Base-by-base conservation (phyloP, 179 eudicot species). In the Gypsophila paniculata region DNA sequence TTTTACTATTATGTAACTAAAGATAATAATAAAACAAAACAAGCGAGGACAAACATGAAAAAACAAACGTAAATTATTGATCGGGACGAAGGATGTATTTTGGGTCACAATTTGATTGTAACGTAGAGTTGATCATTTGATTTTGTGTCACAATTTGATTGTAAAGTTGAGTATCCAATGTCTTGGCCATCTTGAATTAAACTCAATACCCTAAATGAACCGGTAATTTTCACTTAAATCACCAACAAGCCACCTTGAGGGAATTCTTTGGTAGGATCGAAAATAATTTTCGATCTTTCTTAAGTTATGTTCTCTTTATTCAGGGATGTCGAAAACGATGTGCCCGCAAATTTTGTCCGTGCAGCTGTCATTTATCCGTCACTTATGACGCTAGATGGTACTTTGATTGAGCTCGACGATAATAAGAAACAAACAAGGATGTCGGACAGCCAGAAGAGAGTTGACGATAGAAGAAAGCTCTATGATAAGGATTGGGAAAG, bases 361-460 rank as follows among this genome's bases (percentile, higher is more conserved):
- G 82, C 89, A 92, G 98, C 89, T 80, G 86, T 90, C 29, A 82
- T 92, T 72, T 90, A 85, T 76, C 98, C 98, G 51, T 85, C 89
- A 19, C 90, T 92, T 17, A 79, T 69, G 76, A 92, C 85, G 75
- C 87, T 92, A 15, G 89, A 88, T 69, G 98, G 78, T 34, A 72
- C 78, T 65, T 51, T 85, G 3, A 67, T 67, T 17, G 89, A 81
- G 32, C 68, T 80, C 69, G 89, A 75, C 62, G 85, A 74, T 58
- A 65, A 74, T 26, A 75, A 78, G 39, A 65, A 72, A 34, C 76
- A 74, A 76, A 67, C 71, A 53, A 34, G 71, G 70, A 21, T 38
- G 59, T 72, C 74, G 0, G 82, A 77, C 34, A 34, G 65, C 65
- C 68, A 63, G 29, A 76, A 74, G 42, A 77, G 68, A 51, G 58